phyloP scores from a whole-genome alignment of 768 basidiomycete species.

The Suillus weaverae region DNA sequence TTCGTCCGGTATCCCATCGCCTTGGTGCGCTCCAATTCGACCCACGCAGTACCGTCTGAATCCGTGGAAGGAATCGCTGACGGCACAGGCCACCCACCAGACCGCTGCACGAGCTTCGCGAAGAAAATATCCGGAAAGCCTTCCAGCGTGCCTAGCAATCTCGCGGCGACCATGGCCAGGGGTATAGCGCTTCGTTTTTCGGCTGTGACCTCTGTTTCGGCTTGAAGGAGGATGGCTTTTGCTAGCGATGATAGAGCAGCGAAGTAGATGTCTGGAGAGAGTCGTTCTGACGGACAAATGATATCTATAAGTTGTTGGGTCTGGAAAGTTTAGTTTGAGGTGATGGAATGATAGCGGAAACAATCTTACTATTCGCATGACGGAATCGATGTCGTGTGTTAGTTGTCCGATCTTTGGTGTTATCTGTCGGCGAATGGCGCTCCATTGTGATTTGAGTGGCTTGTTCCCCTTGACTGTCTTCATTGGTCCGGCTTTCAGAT shows the following conservation, averaged over 20 bases:
- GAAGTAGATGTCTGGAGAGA: slow-evolving; percentile 51
- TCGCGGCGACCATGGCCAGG: slow-evolving; percentile 73
- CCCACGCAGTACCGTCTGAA: slow-evolving; percentile 49
- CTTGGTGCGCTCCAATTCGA: slow-evolving; percentile 42
- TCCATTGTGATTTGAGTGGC: slow-evolving; percentile 60
- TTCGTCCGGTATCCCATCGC: slow-evolving; percentile 57
- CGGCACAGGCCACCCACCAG: slow-evolving; percentile 87
- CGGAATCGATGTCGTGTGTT: slow-evolving; percentile 65
- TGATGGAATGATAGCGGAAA: slow-evolving; percentile 9
- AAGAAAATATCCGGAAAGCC: slow-evolving; percentile 76
- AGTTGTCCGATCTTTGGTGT: slow-evolving; percentile 87
- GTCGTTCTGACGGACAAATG: slow-evolving; percentile 32
- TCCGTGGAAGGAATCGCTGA: slow-evolving; percentile 54
- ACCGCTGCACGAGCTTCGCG: slow-evolving; percentile 80
- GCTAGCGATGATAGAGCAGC: slow-evolving; percentile 86
- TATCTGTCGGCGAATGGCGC: slow-evolving; percentile 69
- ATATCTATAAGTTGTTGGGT: slow-evolving; percentile 45
- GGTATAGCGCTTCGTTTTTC: slow-evolving; percentile 84
- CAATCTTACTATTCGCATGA: slow-evolving; percentile 59
- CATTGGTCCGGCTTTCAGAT: slow-evolving; percentile 65
- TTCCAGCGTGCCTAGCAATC: slow-evolving; percentile 59
- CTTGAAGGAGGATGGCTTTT: slow-evolving; percentile 87
- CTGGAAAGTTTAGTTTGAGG: slow-evolving; percentile 26
- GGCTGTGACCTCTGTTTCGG: slow-evolving; percentile 90
- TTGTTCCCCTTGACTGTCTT: slow-evolving; percentile 60